A percentile compares a stretch with the other conserved stretches of the same genome.
Evolutionary conservation across 179 eudicot genomes (phyloP).

Genomic region (Beta corolliflora): DNA sequence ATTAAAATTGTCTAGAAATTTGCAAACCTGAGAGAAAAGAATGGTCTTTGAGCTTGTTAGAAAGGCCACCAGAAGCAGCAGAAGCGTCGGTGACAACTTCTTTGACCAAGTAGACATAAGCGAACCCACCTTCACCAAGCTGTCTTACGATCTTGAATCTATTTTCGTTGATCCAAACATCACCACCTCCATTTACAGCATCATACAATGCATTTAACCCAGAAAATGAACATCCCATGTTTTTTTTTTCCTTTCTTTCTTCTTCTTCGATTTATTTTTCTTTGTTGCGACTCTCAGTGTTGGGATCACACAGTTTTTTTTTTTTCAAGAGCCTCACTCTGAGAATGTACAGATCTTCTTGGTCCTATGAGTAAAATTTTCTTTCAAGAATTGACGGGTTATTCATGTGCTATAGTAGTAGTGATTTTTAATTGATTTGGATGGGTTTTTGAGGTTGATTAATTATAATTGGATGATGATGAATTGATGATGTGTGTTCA

Average conservation of each 20-base stretch:
- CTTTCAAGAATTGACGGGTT: neutral
- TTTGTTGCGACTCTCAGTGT: slow-evolving; percentile 5
- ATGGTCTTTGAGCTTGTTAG: slow-evolving; percentile 70
- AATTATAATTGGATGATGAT: neutral
- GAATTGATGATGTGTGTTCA: neutral
- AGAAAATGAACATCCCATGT: slow-evolving; percentile 93
- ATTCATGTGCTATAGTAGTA: neutral
- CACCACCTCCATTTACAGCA: slow-evolving; percentile 84
- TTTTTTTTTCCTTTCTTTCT: neutral
- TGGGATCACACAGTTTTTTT: slow-evolving; percentile 20
- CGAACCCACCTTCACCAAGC: slow-evolving; percentile 95
- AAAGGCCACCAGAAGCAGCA: slow-evolving; percentile 48
- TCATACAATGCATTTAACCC: slow-evolving; percentile 89
- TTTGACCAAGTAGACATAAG: slow-evolving; percentile 85
- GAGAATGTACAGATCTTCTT: slow-evolving; percentile 2
- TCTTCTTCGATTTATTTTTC: neutral
- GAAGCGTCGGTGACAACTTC: slow-evolving; percentile 64
- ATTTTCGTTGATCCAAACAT: slow-evolving; percentile 97
- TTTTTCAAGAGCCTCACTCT: neutral
- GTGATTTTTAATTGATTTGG: neutral
- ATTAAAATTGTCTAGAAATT: neutral
- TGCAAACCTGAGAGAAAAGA: slow-evolving; percentile 74
- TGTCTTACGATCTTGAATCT: slow-evolving; percentile 72
- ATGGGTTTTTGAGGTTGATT: neutral
- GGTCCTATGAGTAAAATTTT: neutral